Evolutionary conservation across 2,329 filamentous ascomycete genomes (phyloP).

Genomic region (Scytalidium sp.): DNA sequence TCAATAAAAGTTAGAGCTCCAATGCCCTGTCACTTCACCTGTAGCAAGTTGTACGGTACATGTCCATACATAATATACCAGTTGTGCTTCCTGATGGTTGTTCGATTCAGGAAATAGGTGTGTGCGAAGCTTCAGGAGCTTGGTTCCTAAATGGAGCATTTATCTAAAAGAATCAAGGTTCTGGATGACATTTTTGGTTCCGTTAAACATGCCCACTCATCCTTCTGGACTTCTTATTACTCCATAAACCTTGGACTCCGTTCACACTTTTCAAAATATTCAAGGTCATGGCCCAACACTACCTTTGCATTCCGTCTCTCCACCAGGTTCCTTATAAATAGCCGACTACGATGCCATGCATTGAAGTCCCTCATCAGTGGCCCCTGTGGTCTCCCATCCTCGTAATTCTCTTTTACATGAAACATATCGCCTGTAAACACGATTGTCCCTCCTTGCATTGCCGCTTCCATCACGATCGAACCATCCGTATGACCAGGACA

Average conservation of each 20-base stretch:
- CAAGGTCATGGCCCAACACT: constrained; percentile 30
- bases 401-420: constrained; percentile 35
- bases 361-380: constrained; percentile 33
- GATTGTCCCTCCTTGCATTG: constrained; percentile 24
- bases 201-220: too few species aligned
- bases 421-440: constrained; percentile 38
- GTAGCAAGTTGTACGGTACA: too few species aligned
- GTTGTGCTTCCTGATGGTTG: too few species aligned
- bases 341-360: constrained; percentile 30
- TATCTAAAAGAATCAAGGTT: too few species aligned
- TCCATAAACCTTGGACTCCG: constrained; percentile 55
- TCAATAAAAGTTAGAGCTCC: too few species aligned
- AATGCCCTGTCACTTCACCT: too few species aligned
- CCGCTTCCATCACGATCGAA: constrained; percentile 1
- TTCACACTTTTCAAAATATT: constrained; percentile 27
- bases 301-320: constrained; percentile 27
- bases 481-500: constrained; percentile 9
- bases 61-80: too few species aligned
- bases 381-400: constrained; percentile 29
- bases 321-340: constrained; percentile 29
- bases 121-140: too few species aligned
- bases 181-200: too few species aligned
- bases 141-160: too few species aligned
- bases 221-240: too few species aligned
- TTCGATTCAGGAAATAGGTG: too few species aligned